These are phyloP conservation scores for Huntiella decipiens DNA, from an alignment of 2,329 filamentous ascomycete species.

Conservation along the genomic window DNA sequence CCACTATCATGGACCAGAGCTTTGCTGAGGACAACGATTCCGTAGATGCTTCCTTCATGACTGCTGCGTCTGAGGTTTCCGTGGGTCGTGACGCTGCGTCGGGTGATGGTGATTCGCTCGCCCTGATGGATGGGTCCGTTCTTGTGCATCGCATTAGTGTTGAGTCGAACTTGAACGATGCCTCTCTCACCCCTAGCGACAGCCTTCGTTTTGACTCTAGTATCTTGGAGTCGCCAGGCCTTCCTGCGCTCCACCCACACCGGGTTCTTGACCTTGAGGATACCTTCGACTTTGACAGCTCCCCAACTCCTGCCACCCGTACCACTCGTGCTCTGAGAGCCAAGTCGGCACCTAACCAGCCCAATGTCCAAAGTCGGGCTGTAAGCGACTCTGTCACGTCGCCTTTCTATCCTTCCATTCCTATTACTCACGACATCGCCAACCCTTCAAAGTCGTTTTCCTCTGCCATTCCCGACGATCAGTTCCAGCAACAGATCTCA, in stretches of 20 bases:
- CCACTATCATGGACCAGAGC: slow-evolving; percentile 6
- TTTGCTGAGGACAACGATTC: not conserved
- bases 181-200: not conserved
- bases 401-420: slow-evolving; percentile 15
- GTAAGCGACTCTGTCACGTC: no score
- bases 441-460: slow-evolving; percentile 18
- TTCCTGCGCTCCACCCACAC: slow-evolving; percentile 1
- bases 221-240: slow-evolving; percentile 4
- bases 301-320: slow-evolving; percentile 4
- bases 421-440: slow-evolving; percentile 19
- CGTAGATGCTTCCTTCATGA: not conserved
- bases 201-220: slow-evolving; percentile 8
- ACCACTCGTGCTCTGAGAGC: slow-evolving; percentile 5
- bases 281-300: slow-evolving; percentile 7
- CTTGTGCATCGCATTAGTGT: slow-evolving; percentile 5
- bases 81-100: slow-evolving; percentile 5
- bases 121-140: not conserved
- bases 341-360: slow-evolving; percentile 7
- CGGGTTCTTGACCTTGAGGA: slow-evolving; percentile 4
- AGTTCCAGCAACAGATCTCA: slow-evolving; percentile 63
- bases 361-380: no score
- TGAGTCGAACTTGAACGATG: slow-evolving; percentile 3
- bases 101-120: slow-evolving; percentile 4
- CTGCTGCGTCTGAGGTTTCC: slow-evolving; percentile 4
- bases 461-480: slow-evolving; percentile 29